Evolutionary conservation across 331 rosid genomes (phyloP), one percentile per base, ranked within the genome.

Genomic region (Quercus lobata): DNA sequence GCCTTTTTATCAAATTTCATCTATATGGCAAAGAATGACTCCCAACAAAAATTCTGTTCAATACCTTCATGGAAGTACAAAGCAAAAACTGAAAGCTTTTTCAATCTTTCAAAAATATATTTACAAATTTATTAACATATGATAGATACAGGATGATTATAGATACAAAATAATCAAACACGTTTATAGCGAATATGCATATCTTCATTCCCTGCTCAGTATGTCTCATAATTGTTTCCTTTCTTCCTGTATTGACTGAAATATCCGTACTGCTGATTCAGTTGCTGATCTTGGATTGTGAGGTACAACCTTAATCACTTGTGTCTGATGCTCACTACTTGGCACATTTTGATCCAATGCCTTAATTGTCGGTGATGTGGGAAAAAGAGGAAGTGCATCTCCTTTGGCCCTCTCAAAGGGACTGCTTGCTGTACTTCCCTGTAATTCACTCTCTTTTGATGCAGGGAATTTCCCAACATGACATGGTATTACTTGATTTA

Each of bases 251-350:
- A 94, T 83, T 76, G 92, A 88, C 86, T 74, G 87, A 80, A 89
- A 92, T 82, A 94, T 89, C 53, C 93, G 75, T 29, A 92, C 91
- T 18, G 93, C 97, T 61, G 93, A 91, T 83, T 92, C 94, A 65
- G 87, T 88, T 62, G 97, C 94, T 41, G 87, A 78, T 85, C 74
- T 84, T 55, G 89, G 84, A 89, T 91, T 88, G 72, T 86, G 88
- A 62, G 98, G 97, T 72, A 87, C 75, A 80, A 88, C 98, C 86
- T 87, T 92, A 73, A 94, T 88, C 12, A 84, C 92, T 41, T 78
- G 70, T 6, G 88, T 68, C 18, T 75, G 92, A n/a, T 77, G 79
- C 57, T 88, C 90, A 55, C 55, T 83, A 5, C 8, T 69, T 71
- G 76, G 78, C 5, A 76, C 74, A 69, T 79, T 82, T 46, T 62